Evolutionary conservation across 164 flowering plant species (phyloP).

Genomic region (Macadamia integrifolia): DNA sequence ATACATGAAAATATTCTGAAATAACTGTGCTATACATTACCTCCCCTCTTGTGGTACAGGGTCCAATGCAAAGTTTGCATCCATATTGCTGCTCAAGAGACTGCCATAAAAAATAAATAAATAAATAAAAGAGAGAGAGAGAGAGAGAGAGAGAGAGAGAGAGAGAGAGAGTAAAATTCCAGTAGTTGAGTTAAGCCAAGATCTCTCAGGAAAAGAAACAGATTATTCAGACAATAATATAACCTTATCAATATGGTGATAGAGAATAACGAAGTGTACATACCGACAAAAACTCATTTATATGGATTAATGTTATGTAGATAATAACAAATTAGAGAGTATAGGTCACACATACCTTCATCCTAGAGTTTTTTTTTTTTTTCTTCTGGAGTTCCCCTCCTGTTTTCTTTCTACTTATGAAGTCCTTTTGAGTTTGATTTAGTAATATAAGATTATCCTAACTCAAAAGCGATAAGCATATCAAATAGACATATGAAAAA

Average conservation of each 20-base stretch:
- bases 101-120: conserved; percentile 30
- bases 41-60: conserved; percentile 97
- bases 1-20: too few species aligned
- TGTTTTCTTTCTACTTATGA: too few species aligned
- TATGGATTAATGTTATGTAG: not conserved
- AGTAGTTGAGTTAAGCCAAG: not conserved
- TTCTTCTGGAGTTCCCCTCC: too few species aligned
- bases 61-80: conserved; percentile 94
- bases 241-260: not conserved
- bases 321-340: not conserved
- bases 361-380: too few species aligned
- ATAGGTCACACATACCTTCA: too few species aligned
- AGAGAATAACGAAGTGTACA: not conserved
- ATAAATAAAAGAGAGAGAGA: not conserved
- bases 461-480: not conserved
- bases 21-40: conserved; percentile 23
- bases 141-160: too few species aligned
- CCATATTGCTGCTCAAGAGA: conserved; percentile 82
- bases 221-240: not conserved
- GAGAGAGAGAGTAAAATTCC: too few species aligned
- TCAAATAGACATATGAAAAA: too few species aligned
- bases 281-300: not conserved
- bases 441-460: not conserved
- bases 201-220: not conserved
- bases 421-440: not conserved